These are phyloP conservation scores for Echeveria elegans DNA, from an alignment of 164 flowering plant genomes.

Conservation along the genomic window DNA sequence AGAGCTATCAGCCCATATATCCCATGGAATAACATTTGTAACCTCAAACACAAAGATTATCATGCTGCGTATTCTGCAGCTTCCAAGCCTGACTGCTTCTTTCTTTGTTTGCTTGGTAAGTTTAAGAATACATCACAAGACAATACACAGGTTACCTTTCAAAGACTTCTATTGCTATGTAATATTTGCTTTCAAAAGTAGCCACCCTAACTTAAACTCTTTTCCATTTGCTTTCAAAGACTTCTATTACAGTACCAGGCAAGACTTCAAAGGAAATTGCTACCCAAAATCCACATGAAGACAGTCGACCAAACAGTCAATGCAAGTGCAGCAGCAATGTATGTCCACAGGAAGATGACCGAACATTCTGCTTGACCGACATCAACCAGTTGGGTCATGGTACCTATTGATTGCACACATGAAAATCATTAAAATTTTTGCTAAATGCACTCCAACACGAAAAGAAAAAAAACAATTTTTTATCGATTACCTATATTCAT, in stretches of 20 bases:
- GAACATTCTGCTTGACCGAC: slow-evolving; percentile 90
- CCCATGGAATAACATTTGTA: not conserved
- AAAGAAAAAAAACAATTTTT: no score
- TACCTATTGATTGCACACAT: no score
- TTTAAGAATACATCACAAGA: no score
- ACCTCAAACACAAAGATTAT: not conserved
- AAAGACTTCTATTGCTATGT: no score
- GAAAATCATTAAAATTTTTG: no score
- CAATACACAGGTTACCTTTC: no score
- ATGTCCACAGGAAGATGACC: slow-evolving; percentile 75
- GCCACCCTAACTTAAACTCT: not conserved
- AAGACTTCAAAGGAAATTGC: not conserved
- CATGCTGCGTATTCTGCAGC: no score
- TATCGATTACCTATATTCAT: slow-evolving; percentile 74
- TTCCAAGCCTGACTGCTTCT: no score
- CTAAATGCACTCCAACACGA: no score
- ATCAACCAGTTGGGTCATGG: slow-evolving; percentile 75
- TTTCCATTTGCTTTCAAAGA: not conserved
- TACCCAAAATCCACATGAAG: slow-evolving; percentile 51
- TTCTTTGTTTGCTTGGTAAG: no score
- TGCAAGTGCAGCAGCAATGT: slow-evolving; percentile 62
- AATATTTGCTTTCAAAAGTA: no score
- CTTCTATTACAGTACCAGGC: not conserved
- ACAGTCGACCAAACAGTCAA: slow-evolving; percentile 74
- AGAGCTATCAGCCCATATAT: not conserved